phyloP scores from a whole-genome alignment of 352 stramenopile species.

The Saprolegnia parasitica region DNA sequence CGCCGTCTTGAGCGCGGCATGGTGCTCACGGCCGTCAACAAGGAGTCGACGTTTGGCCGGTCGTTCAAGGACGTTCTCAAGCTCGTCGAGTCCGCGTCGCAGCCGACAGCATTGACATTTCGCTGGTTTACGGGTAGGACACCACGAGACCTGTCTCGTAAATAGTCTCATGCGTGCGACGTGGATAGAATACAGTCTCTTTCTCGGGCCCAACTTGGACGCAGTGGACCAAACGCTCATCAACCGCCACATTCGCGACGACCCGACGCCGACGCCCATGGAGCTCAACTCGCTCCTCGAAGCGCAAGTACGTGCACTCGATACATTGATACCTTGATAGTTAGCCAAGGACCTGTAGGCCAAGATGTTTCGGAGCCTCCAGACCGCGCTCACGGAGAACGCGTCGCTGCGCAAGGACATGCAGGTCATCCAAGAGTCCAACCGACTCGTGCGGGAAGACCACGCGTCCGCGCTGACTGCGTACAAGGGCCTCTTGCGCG shows the following conservation, averaged over 20 bases:
- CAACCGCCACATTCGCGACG: constrained; percentile 12
- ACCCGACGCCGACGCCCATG: not conserved
- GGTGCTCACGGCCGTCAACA: constrained; percentile 70
- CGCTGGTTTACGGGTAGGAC: constrained; percentile 63
- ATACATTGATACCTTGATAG: constrained; percentile 10
- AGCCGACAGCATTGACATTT: constrained; percentile 67
- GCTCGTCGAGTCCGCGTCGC: constrained; percentile 48
- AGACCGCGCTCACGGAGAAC: constrained; percentile 71
- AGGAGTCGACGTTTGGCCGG: constrained; percentile 66
- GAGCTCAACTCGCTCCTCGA: constrained; percentile 18
- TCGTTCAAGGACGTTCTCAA: constrained; percentile 51
- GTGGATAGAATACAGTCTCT: constrained; percentile 62
- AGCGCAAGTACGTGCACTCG: constrained; percentile 3
- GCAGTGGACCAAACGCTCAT: constrained; percentile 5
- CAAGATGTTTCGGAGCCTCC: constrained; percentile 47
- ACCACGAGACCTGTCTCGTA: not conserved
- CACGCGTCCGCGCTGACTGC: not conserved
- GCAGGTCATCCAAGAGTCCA: constrained; percentile 43
- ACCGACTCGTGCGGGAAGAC: constrained; percentile 38
- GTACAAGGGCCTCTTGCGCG: not conserved
- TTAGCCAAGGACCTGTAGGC: not conserved
- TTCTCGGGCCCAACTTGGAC: constrained; percentile 45
- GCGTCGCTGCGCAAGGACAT: constrained; percentile 70
- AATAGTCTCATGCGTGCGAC: not conserved
- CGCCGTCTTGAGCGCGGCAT: constrained; percentile 54